phyloP scores from a whole-genome alignment of 352 stramenopile genomes.

The Labyrinthula sp. region DNA sequence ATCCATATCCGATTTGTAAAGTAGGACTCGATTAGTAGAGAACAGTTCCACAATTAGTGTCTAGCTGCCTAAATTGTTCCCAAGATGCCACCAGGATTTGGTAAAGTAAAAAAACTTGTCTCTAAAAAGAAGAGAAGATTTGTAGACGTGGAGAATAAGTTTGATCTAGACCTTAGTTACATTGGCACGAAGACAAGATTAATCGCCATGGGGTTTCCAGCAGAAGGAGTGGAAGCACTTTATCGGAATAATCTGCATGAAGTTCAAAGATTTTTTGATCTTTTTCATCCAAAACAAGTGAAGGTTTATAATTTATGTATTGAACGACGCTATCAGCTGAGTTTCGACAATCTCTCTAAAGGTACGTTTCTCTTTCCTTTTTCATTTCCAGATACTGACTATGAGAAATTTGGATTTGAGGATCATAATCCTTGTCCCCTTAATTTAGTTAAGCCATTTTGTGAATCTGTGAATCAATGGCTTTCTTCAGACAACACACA shows the following conservation, averaged over 20 bases:
- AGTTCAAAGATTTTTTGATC: slow-evolving; percentile 62
- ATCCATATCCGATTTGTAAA: too few species aligned
- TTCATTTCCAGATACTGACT: slow-evolving; percentile 32
- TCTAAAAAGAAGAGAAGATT: slow-evolving; percentile 66
- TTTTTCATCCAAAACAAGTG: slow-evolving; percentile 48
- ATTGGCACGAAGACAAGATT: slow-evolving; percentile 45
- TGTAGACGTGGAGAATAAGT: slow-evolving; percentile 47
- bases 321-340: slow-evolving; percentile 52
- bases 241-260: slow-evolving; percentile 56
- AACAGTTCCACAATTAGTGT: too few species aligned
- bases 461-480: slow-evolving; percentile 40
- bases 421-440: slow-evolving; percentile 57
- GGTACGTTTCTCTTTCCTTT: slow-evolving; percentile 7
- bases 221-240: slow-evolving; percentile 53
- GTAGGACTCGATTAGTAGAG: too few species aligned
- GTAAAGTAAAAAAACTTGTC: slow-evolving; percentile 40
- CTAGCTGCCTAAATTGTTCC: too few species aligned
- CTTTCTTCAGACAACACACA: slow-evolving; percentile 41
- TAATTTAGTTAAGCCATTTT: slow-evolving; percentile 48
- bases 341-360: slow-evolving; percentile 40
- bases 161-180: slow-evolving; percentile 72
- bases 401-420: slow-evolving; percentile 60
- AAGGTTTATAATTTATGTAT: slow-evolving; percentile 69
- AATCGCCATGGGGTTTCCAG: slow-evolving; percentile 63
- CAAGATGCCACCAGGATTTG: too few species aligned